A percentile compares a stretch with the other conserved stretches of the same genome.
Conservation (phyloP, 306 rosid genomes). For the Pueraria montana region DNA sequence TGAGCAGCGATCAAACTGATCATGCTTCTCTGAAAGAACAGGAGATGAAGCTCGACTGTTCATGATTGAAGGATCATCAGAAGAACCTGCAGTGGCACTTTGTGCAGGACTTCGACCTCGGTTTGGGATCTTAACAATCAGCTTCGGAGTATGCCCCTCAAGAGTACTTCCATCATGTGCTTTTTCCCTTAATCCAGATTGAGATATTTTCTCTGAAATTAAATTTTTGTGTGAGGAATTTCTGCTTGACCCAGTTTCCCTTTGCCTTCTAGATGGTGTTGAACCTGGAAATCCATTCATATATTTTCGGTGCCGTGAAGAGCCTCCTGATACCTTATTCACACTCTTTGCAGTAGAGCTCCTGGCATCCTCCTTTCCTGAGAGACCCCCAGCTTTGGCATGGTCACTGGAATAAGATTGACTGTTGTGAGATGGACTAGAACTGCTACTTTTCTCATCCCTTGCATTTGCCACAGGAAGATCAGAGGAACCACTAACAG, state of each 20-base stretch:
- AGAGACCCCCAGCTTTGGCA: conserved; percentile 68
- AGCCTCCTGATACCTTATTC: conserved; percentile 66
- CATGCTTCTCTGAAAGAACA: conserved; percentile 62
- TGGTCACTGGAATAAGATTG: conserved; percentile 79
- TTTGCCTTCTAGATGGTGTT: conserved; percentile 56
- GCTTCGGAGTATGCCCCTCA: conserved; percentile 66
- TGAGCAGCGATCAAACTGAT: conserved; percentile 59
- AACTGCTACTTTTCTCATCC: conserved; percentile 89
- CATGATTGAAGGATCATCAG: conserved; percentile 63
- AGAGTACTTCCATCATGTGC: conserved; percentile 55
- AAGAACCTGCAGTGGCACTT: conserved; percentile 63
- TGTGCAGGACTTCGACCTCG: conserved; percentile 69
- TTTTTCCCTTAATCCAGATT: conserved; percentile 59
- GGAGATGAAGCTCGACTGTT: conserved; percentile 69
- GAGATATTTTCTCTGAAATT: conserved; percentile 46
- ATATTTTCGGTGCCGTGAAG: conserved; percentile 74
- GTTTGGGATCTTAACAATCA: conserved; percentile 80
- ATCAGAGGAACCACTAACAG: conserved; percentile 62
- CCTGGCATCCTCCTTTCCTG: conserved; percentile 75
- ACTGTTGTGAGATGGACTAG: conserved; percentile 79
- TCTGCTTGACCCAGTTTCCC: conserved; percentile 63
- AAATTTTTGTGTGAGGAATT: conserved; percentile 56
- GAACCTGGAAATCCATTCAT: conserved; percentile 65
- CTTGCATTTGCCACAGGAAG: conserved; percentile 64
- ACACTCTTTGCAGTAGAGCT: conserved; percentile 77